phyloP scores from a whole-genome alignment of 371 early-diverging fungal genomes.

The Mucor circinelloides region DNA sequence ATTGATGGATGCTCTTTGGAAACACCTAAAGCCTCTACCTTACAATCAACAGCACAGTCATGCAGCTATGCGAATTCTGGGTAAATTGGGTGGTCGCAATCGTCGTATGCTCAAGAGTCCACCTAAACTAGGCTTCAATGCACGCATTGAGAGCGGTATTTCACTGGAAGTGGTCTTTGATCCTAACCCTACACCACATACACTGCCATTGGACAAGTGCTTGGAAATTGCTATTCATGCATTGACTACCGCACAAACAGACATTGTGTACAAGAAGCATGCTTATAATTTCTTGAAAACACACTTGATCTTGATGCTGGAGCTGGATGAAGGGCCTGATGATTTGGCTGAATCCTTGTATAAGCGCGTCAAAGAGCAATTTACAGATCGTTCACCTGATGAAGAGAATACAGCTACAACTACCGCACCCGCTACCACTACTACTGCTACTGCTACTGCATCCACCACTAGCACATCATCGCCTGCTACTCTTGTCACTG shows the following conservation, averaged over 20 bases:
- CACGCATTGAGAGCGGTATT: constrained; percentile 62
- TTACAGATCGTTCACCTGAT: constrained; percentile 7
- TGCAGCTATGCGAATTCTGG: constrained; percentile 91
- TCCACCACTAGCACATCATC: background rate
- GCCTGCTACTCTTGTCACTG: background rate
- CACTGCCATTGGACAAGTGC: constrained; percentile 59
- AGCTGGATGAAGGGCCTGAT: constrained; percentile 64
- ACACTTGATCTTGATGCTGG: constrained; percentile 72
- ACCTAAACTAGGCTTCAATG: constrained; percentile 55
- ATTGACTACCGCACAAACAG: constrained; percentile 56
- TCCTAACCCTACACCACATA: constrained; percentile 51
- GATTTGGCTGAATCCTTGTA: constrained; percentile 51
- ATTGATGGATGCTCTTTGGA: constrained; percentile 91
- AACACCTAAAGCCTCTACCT: constrained; percentile 85
- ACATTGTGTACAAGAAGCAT: constrained; percentile 60
- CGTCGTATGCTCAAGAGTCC: constrained; percentile 76
- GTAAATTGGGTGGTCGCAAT: constrained; percentile 95
- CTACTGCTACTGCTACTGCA: background rate
- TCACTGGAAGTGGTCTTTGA: constrained; percentile 69
- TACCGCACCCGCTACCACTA: background rate
- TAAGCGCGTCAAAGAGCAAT: constrained; percentile 38
- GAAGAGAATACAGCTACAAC: background rate
- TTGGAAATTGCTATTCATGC: constrained; percentile 59
- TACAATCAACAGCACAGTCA: constrained; percentile 83
- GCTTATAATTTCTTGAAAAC: constrained; percentile 75